These are phyloP conservation scores for Auricularia cornea DNA, from an alignment of 768 basidiomycete species.

Conservation along the genomic window DNA sequence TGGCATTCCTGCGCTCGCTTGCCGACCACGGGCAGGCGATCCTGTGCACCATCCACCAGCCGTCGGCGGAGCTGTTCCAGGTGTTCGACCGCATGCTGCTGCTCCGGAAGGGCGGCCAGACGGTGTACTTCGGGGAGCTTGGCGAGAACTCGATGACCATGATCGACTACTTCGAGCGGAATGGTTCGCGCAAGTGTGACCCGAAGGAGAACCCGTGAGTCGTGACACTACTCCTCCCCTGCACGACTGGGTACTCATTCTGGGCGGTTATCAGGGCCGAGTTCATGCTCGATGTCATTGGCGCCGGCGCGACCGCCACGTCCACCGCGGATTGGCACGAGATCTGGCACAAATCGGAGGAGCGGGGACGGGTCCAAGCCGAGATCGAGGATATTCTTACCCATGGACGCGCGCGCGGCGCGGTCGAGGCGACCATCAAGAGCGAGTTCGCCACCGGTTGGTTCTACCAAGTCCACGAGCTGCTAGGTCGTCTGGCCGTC, in stretches of 20 bases:
- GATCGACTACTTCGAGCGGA: constrained; percentile 67
- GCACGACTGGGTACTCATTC: too few species aligned
- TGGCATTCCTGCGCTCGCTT: constrained; percentile 64
- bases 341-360: constrained; percentile 48
- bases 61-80: constrained; percentile 75
- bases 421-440: constrained; percentile 22
- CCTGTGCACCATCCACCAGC: constrained; percentile 65
- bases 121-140: constrained; percentile 66
- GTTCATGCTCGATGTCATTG: constrained; percentile 62
- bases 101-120: constrained; percentile 68
- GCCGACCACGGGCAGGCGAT: constrained; percentile 81
- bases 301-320: constrained; percentile 58
- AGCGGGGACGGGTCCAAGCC: constrained; percentile 41
- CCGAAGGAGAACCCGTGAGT: constrained; percentile 55
- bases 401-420: constrained; percentile 27
- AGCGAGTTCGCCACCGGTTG: constrained; percentile 48
- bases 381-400: constrained; percentile 41
- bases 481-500: constrained; percentile 36
- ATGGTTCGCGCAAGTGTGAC: constrained; percentile 56
- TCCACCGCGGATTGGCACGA: constrained; percentile 49
- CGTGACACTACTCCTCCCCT: constrained; percentile 9
- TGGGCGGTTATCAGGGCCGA: constrained; percentile 34
- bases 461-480: constrained; percentile 36
- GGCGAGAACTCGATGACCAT: constrained; percentile 53
- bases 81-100: constrained; percentile 74